Conservation (phyloP, 2,329 filamentous ascomycete species). For the Cryphonectria radicalis region DNA sequence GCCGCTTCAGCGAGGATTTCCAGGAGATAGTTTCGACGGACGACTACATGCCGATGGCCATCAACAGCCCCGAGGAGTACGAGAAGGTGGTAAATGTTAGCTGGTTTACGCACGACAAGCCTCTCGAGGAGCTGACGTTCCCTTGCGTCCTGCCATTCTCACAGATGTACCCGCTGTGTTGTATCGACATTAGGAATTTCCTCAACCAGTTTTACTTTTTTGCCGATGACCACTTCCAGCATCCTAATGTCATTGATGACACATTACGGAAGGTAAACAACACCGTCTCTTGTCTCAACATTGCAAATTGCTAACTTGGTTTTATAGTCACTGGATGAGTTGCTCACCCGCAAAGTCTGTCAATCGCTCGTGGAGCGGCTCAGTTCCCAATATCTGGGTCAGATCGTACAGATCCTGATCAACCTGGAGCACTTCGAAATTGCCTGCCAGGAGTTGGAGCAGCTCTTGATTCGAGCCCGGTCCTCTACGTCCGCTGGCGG, state of each 20-base stretch:
- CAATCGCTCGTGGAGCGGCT: conserved; percentile 85
- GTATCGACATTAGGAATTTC: conserved; percentile 97
- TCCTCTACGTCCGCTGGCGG: conserved; percentile 81
- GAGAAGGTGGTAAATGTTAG: conserved; percentile 95
- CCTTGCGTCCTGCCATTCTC: conserved; percentile 97
- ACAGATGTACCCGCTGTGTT: conserved; percentile 98
- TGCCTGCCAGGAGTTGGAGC: conserved; percentile 87
- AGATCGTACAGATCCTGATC: conserved; percentile 98
- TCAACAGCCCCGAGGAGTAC: conserved; percentile 87
- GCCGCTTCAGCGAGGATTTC: conserved; percentile 92
- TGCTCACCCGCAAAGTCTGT: conserved; percentile 93
- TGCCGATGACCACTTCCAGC: conserved; percentile 92
- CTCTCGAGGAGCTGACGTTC: conserved; percentile 78
- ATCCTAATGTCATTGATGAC: conserved; percentile 87
- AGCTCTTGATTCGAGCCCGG: conserved; percentile 80
- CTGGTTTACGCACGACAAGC: conserved; percentile 89
- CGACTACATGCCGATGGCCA: conserved; percentile 99
- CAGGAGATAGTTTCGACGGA: conserved; percentile 91
- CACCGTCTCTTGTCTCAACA: neutral
- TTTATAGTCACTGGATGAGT: conserved; percentile 82
- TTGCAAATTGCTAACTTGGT: neutral
- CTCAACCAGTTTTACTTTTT: conserved; percentile 98
- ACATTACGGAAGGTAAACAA: conserved; percentile 73
- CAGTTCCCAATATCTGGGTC: conserved; percentile 89
- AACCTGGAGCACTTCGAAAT: conserved; percentile 97